Evolutionary conservation across 2,329 filamentous ascomycete species (phyloP).

Genomic region (Talaromyces sp.): DNA sequence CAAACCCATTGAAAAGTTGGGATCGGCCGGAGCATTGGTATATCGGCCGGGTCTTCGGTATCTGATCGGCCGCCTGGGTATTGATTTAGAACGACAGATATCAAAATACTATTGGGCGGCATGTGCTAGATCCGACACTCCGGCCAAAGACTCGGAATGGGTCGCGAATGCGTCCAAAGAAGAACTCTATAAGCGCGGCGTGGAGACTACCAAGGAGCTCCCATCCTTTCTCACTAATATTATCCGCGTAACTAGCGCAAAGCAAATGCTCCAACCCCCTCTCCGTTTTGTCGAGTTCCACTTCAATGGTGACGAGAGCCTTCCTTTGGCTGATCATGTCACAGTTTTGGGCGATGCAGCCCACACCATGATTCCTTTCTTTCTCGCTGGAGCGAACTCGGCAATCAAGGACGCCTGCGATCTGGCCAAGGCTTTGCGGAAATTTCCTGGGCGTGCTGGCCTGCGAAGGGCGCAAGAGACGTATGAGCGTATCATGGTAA

Average conservation of each 20-base stretch:
- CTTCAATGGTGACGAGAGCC: neutral
- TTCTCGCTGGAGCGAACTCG: slow-evolving; percentile 15
- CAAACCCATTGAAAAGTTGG: neutral
- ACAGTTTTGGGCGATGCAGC: slow-evolving; percentile 4
- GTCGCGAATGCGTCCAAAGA: neutral
- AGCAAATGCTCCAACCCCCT: neutral
- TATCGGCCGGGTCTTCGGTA: neutral
- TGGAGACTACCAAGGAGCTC: neutral
- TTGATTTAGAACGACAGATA: neutral
- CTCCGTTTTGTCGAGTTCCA: neutral
- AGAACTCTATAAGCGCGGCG: neutral
- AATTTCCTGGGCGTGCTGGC: neutral
- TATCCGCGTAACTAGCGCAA: neutral
- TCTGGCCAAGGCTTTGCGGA: neutral
- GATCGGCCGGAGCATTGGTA: neutral
- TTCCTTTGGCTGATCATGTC: neutral
- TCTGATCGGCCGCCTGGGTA: neutral
- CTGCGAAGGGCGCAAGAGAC: neutral
- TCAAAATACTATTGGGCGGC: neutral
- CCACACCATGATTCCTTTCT: slow-evolving; percentile 15
- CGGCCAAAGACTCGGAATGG: neutral
- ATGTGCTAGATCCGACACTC: neutral
- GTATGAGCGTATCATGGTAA: neutral
- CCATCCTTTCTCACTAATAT: neutral
- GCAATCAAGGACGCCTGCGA: slow-evolving; percentile 8